Percentiles rank a stretch among this genome's conserved stretches.
These are phyloP conservation scores for Populus simonii DNA, from an alignment of 345 rosid species.

Conservation along the genomic window DNA sequence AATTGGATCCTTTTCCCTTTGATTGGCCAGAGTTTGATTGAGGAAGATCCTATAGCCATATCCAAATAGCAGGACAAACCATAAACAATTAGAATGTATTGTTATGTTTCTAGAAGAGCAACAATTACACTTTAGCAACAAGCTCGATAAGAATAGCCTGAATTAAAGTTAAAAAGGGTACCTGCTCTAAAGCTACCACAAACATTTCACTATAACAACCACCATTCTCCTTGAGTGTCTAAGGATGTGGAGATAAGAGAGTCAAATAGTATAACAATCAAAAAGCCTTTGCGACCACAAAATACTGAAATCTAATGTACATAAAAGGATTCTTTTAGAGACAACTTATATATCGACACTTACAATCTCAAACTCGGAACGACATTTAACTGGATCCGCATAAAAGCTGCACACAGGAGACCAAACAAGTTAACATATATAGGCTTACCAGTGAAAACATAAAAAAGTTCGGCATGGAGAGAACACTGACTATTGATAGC, in stretches of 20 bases:
- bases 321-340: background rate
- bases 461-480: slow-evolving; percentile 8
- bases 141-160: background rate
- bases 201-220: slow-evolving; percentile 34
- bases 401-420: slow-evolving; percentile 35
- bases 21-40: slow-evolving; percentile 17
- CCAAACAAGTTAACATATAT: slow-evolving; percentile 3
- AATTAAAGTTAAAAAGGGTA: slow-evolving; percentile 18
- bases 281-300: background rate
- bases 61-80: slow-evolving; percentile 14
- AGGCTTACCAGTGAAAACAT: background rate
- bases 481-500: slow-evolving; percentile 45
- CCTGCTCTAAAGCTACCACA: slow-evolving; percentile 45
- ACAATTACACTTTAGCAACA: background rate
- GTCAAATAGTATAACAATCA: background rate
- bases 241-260: slow-evolving; percentile 7
- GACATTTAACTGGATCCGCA: slow-evolving; percentile 38
- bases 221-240: slow-evolving; percentile 42
- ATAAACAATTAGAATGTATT: slow-evolving; percentile 1
- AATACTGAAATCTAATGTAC: background rate
- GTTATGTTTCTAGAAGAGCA: background rate
- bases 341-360: slow-evolving; percentile 7
- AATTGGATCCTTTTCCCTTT: slow-evolving; percentile 27
- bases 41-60: slow-evolving; percentile 34
- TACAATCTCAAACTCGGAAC: slow-evolving; percentile 42